Percentiles rank a stretch among this genome's conserved stretches.
These are phyloP conservation scores for Byssochlamys sp. DNA, from an alignment of 2,329 filamentous ascomycete species.

Conservation along the genomic window DNA sequence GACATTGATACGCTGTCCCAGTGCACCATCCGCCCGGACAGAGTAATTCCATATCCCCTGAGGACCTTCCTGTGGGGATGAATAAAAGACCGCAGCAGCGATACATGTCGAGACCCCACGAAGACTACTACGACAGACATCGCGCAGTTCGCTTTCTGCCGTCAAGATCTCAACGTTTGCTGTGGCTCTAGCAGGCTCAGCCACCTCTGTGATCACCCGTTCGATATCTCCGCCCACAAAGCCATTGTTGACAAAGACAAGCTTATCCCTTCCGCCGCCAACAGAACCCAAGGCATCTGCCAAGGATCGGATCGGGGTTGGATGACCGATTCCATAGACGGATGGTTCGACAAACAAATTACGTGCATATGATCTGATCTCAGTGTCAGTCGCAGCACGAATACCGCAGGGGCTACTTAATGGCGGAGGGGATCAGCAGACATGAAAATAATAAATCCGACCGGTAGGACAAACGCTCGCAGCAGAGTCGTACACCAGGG, in stretches of 20 bases:
- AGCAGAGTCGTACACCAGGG: constrained; percentile 46
- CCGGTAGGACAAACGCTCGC: constrained; percentile 47
- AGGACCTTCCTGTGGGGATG: constrained; percentile 61
- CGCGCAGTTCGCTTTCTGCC: constrained; percentile 49
- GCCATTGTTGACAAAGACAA: constrained; percentile 73
- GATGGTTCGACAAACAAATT: constrained; percentile 75
- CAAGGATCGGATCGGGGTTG: constrained; percentile 55
- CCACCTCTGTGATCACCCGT: constrained; percentile 56
- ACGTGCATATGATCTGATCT: constrained; percentile 56
- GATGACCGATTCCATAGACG: constrained; percentile 59
- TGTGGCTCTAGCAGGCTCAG: constrained; percentile 47
- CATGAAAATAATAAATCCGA: constrained; percentile 44
- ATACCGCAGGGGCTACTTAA: constrained; percentile 7
- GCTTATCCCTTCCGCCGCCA: constrained; percentile 51
- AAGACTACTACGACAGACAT: constrained; percentile 54
- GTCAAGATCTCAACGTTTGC: constrained; percentile 42
- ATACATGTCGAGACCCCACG: constrained; percentile 63
- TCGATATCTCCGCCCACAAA: constrained; percentile 61
- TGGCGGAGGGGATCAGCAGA: constrained; percentile 8
- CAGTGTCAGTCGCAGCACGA: constrained; percentile 9
- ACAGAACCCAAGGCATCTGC: constrained; percentile 52
- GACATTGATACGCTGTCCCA: constrained; percentile 57
- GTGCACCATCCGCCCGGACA: constrained; percentile 61
- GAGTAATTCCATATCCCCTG: constrained; percentile 76
- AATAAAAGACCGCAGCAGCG: constrained; percentile 63